Evolutionary conservation across 2,329 filamentous ascomycete genomes (phyloP), one percentile per base, ranked within the genome.

Genomic region (Sporothrix inflata): DNA sequence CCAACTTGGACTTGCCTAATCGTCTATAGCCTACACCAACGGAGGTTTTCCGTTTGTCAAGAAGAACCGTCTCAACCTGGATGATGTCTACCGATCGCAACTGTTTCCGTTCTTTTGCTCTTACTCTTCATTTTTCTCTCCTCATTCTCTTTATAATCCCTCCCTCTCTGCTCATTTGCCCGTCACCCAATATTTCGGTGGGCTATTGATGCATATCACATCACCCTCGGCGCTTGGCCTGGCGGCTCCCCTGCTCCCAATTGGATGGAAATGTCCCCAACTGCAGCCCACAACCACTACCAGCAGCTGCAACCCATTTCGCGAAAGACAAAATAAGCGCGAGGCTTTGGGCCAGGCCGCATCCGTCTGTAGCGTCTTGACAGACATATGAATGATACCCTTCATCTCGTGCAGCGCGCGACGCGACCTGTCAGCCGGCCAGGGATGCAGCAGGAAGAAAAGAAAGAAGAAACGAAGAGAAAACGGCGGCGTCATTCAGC

Each of bases 171-270:
- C 65, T 67, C 45, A 65, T 65, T 65, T 65, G 38, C 60, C 21
- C 60, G 19, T 53, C 65, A 51, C 65, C 45, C 65, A 51, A 51
- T 51, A 67, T 51, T 67, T 34, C 27, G 45, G 65, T 53, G 45
- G 65, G 63, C 24, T 45, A 11, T 38, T 30, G 27, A 67, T 67
- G 65, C 65, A 53, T 40, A 51, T 67, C 65, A 67, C 65, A 67
- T 67, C 30, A 34, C 65, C 65, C 42, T 47, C 65, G 65, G 65
- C 65, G 65, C 65, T 67, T 67, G 65, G 60, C 40, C 40, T 65
- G 38, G 60, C 38, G 12, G 38, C 40, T 27, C 65, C 45, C 24
- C 2, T 11, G 19, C 45, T 49, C 24, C 55, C 24, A 49, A 49
- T 49, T 66, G 63, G 63, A 30, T 19, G 12, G 21, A 2, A 0